Evolutionary conservation across 441 rosid genomes (phyloP).

Genomic region (Adansonia rubrostipa): DNA sequence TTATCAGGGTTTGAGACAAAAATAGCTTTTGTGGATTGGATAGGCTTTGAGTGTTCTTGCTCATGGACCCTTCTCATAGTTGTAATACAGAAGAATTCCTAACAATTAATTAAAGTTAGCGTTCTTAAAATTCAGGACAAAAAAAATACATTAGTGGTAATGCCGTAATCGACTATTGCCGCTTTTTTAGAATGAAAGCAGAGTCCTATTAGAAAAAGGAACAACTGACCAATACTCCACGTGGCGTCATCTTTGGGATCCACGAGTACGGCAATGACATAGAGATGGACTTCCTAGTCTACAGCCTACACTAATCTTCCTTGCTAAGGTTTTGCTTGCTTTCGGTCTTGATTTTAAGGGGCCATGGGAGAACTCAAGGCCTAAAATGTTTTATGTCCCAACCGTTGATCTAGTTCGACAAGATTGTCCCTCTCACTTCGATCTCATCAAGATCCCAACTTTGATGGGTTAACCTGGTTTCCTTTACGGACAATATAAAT

Average conservation of each 20-base stretch:
- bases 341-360: slow-evolving; percentile 75
- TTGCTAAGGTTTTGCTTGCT: slow-evolving; percentile 83
- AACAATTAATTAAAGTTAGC: too few relatives aligned
- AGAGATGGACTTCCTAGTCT: slow-evolving; percentile 75
- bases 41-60: too few relatives aligned
- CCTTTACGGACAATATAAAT: slow-evolving; percentile 72
- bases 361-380: slow-evolving; percentile 80
- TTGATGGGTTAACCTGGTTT: slow-evolving; percentile 53
- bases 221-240: slow-evolving; percentile 42
- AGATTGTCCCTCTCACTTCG: slow-evolving; percentile 60
- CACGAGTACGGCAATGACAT: slow-evolving; percentile 89
- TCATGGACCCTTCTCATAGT: too few relatives aligned
- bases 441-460: slow-evolving; percentile 44
- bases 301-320: slow-evolving; percentile 74
- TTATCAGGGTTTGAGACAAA: too few relatives aligned
- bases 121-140: too few relatives aligned
- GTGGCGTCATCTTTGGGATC: slow-evolving; percentile 71
- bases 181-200: too few relatives aligned
- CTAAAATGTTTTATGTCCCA: slow-evolving; percentile 63
- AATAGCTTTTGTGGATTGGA: too few relatives aligned
- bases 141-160: too few relatives aligned
- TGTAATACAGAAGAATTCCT: too few relatives aligned
- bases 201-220: too few relatives aligned
- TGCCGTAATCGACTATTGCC: too few relatives aligned
- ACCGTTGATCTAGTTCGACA: slow-evolving; percentile 67